A percentile compares a stretch with the other conserved stretches of the same genome.
phyloP scores from a whole-genome alignment of 1,284 basidiomycete species.

The Malassezia furfur region DNA sequence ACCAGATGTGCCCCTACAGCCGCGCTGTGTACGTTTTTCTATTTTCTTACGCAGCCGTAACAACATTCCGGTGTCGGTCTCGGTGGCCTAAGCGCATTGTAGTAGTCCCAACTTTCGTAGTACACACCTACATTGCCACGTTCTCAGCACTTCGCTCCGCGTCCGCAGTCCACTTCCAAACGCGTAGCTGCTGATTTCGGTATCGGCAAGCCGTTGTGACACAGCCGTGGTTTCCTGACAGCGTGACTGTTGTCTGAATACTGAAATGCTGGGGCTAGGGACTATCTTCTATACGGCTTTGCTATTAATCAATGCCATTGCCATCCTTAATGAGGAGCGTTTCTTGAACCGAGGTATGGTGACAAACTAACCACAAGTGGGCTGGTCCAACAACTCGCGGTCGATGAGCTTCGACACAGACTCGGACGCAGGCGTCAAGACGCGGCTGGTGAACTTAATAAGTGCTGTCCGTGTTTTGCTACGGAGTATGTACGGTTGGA shows the following conservation, averaged over 20 bases:
- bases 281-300: slow-evolving; percentile 53
- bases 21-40: not conserved
- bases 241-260: too few species aligned
- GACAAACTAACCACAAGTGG: slow-evolving; percentile 56
- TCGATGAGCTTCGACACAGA: slow-evolving; percentile 25
- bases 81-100: not conserved
- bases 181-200: too few species aligned
- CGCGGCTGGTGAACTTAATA: slow-evolving; percentile 78
- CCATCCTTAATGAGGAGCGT: slow-evolving; percentile 85
- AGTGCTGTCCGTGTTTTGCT: slow-evolving; percentile 85
- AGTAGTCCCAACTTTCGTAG: not conserved
- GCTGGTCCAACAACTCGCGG: slow-evolving; percentile 60
- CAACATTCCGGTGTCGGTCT: not conserved
- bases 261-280: slow-evolving; percentile 30
- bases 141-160: not conserved
- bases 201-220: too few species aligned
- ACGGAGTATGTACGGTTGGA: slow-evolving; percentile 84
- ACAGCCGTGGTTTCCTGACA: too few species aligned
- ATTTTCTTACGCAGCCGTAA: not conserved
- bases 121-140: slow-evolving; percentile 14
- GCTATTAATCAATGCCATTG: slow-evolving; percentile 82
- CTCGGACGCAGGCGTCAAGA: slow-evolving; percentile 59
- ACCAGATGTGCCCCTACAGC: not conserved
- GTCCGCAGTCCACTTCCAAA: too few species aligned
- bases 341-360: slow-evolving; percentile 80